Evolutionary conservation across 78 protist genomes (phyloP).

Genomic region (Polysphondylium violaceum): DNA sequence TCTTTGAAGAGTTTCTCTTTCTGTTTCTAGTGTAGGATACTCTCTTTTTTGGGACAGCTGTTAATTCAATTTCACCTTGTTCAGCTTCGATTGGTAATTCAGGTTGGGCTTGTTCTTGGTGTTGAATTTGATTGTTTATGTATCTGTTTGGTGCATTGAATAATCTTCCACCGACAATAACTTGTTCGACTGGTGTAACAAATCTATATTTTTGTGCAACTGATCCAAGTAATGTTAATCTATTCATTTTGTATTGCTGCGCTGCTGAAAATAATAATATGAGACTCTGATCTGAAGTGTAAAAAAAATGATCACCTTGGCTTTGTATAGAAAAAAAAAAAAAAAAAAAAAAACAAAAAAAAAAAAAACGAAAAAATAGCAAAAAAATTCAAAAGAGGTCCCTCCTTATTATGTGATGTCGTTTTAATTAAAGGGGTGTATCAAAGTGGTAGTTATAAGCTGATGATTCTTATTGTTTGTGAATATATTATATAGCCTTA

Average conservation of each 20-base stretch:
- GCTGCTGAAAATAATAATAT: not conserved
- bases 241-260: not conserved
- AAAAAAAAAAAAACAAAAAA: too few species aligned
- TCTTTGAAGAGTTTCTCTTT: slow-evolving; percentile 71
- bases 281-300: too few species aligned
- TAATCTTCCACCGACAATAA: not conserved
- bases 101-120: not conserved
- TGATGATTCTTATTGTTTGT: too few species aligned
- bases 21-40: slow-evolving; percentile 54
- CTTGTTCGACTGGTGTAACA: not conserved
- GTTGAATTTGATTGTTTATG: not conserved
- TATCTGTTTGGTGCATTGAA: not conserved
- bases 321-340: too few species aligned
- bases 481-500: too few species aligned
- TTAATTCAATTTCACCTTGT: slow-evolving; percentile 48
- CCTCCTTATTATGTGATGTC: too few species aligned
- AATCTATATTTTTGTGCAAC: not conserved
- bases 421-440: too few species aligned
- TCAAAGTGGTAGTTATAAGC: too few species aligned
- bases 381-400: too few species aligned
- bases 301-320: too few species aligned
- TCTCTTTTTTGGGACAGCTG: slow-evolving; percentile 75
- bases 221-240: slow-evolving; percentile 9
- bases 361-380: too few species aligned
- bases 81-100: slow-evolving; percentile 4